Percentiles rank a stretch among this genome's conserved stretches.
Evolutionary conservation across 148 eudicot genomes (phyloP).

Genomic region (Rhododendron ovatum): DNA sequence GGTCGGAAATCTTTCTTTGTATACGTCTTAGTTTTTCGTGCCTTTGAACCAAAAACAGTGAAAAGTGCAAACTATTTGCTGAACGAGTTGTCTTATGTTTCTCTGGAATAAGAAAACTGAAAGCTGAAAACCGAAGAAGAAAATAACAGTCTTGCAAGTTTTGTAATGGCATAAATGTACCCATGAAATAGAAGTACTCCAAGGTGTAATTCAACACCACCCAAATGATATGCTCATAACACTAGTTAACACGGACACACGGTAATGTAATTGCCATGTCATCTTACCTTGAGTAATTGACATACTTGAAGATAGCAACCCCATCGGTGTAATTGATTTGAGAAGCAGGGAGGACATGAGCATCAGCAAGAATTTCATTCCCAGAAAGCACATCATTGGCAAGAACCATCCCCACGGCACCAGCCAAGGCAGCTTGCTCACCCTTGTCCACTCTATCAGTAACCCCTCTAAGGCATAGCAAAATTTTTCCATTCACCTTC

Average conservation of each 20-base stretch:
- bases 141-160: background rate
- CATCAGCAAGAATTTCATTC: slow-evolving; percentile 71
- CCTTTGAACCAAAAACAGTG: background rate
- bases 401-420: slow-evolving; percentile 81
- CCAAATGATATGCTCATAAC: background rate
- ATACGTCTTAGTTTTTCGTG: background rate
- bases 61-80: background rate
- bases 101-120: background rate
- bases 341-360: slow-evolving; percentile 85
- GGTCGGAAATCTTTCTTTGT: background rate
- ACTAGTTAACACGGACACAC: background rate
- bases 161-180: background rate
- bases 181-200: background rate
- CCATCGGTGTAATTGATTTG: slow-evolving; percentile 63
- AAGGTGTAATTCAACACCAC: background rate
- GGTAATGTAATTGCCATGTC: background rate
- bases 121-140: background rate
- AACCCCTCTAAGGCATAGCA: slow-evolving; percentile 73
- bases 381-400: slow-evolving; percentile 51
- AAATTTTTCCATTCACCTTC: slow-evolving; percentile 66
- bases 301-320: slow-evolving; percentile 30
- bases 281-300: slow-evolving; percentile 50
- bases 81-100: background rate
- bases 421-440: slow-evolving; percentile 59
- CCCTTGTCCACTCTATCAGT: slow-evolving; percentile 86